Conservation (phyloP, 2,329 filamentous ascomycete species). For the Ascochyta viciae-villosae region DNA sequence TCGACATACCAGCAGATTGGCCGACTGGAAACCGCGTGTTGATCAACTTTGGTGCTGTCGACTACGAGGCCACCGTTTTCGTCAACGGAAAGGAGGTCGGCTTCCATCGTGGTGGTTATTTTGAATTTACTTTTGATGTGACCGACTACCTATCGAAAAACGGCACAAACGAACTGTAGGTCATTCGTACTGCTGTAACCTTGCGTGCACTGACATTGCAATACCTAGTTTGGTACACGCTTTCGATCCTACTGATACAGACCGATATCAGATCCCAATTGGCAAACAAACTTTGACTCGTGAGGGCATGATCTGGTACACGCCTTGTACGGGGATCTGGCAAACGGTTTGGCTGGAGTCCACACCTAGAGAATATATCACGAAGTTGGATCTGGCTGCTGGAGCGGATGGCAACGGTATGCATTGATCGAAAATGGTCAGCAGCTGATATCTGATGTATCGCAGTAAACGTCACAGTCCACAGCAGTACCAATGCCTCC, state of each 20-base stretch:
- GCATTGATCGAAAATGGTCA: background rate
- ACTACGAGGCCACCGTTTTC: slow-evolving; percentile 65
- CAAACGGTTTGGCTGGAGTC: slow-evolving; percentile 75
- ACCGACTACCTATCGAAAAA: slow-evolving; percentile 55
- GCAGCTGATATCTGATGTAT: slow-evolving; percentile 18
- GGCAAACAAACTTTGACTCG: slow-evolving; percentile 68
- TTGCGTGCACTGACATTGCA: background rate
- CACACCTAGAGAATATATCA: slow-evolving; percentile 65
- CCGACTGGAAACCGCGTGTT: slow-evolving; percentile 51
- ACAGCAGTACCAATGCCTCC: slow-evolving; percentile 52
- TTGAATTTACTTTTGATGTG: slow-evolving; percentile 66
- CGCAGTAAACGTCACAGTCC: slow-evolving; percentile 63
- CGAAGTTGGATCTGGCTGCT: slow-evolving; percentile 65
- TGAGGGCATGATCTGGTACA: slow-evolving; percentile 71
- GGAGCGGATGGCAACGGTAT: slow-evolving; percentile 45
- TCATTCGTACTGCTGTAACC: slow-evolving; percentile 11
- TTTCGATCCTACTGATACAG: slow-evolving; percentile 69
- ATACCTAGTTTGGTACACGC: slow-evolving; percentile 65
- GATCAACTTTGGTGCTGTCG: slow-evolving; percentile 66
- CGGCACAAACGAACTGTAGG: slow-evolving; percentile 62
- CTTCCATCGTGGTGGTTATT: slow-evolving; percentile 67
- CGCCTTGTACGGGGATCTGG: slow-evolving; percentile 77
- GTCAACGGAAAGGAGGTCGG: slow-evolving; percentile 63
- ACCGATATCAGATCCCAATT: slow-evolving; percentile 64
- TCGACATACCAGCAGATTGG: slow-evolving; percentile 60